phyloP scores from a whole-genome alignment of 192 early-diverging fungal genomes.

The Entrophospora sp. region DNA sequence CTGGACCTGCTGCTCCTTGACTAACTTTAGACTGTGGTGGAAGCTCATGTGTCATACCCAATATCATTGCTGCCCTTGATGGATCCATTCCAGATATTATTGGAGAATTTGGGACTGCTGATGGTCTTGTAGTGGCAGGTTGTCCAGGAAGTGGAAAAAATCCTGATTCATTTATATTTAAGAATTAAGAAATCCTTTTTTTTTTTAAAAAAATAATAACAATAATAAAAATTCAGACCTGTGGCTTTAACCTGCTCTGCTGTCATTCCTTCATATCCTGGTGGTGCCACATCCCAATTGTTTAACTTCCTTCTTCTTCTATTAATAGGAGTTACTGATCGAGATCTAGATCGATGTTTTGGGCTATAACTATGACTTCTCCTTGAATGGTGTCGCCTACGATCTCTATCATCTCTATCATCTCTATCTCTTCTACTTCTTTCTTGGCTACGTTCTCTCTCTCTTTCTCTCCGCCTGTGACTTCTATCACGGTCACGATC shows the following conservation, averaged over 20 bases:
- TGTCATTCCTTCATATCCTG: conserved; percentile 78
- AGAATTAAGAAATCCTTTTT: conserved; percentile 21
- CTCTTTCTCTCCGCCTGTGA: conserved; percentile 17
- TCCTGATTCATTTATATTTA: conserved; percentile 40
- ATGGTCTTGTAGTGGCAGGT: conserved; percentile 29
- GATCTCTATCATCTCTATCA: conserved; percentile 37
- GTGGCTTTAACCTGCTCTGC: conserved; percentile 82
- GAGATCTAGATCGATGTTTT: conserved; percentile 27
- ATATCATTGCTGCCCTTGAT: conserved; percentile 41
- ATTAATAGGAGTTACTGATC: conserved; percentile 55
- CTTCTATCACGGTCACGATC: conserved; percentile 24
- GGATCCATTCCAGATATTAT: conserved; percentile 44
- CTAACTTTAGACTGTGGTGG: conserved; percentile 36
- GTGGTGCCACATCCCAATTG: conserved; percentile 89
- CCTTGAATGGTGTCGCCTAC: conserved; percentile 29
- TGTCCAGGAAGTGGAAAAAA: conserved; percentile 73
- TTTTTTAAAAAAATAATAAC: background rate
- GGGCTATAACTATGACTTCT: conserved; percentile 18
- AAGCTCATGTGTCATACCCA: conserved; percentile 36
- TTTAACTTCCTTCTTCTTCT: conserved; percentile 67
- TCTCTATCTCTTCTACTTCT: conserved; percentile 39
- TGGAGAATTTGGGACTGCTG: background rate
- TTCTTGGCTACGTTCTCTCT: conserved; percentile 30
- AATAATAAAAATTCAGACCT: conserved; percentile 35
- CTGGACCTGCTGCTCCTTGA: conserved; percentile 38